Evolutionary conservation across 2,329 filamentous ascomycete genomes (phyloP).

Genomic region (Sporothrix mexicana): DNA sequence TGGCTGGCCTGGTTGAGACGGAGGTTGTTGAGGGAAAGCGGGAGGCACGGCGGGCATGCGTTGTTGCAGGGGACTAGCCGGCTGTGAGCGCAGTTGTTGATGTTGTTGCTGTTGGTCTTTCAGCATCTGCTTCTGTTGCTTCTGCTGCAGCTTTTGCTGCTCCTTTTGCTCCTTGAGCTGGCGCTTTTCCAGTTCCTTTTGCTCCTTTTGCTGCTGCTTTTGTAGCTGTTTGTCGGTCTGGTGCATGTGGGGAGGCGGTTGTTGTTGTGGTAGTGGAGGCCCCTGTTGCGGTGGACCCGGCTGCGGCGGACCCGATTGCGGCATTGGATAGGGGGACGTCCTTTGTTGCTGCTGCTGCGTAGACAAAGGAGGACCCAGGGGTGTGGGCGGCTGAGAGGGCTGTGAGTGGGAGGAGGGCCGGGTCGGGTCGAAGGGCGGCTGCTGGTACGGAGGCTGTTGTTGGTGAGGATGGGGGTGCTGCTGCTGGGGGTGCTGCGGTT

Average conservation of each 20-base stretch:
- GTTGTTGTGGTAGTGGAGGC: conserved; percentile 37
- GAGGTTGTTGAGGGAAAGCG: conserved; percentile 42
- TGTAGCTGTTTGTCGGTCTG: conserved; percentile 17
- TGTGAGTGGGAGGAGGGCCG: conserved; percentile 46
- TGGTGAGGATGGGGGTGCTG: conserved; percentile 25
- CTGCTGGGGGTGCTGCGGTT: conserved; percentile 3
- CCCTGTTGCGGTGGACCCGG: conserved; percentile 35
- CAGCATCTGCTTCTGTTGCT: conserved; percentile 23
- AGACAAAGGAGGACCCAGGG: conserved; percentile 57
- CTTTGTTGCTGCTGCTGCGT: conserved; percentile 15
- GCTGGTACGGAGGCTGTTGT: conserved; percentile 36
- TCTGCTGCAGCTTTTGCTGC: background rate
- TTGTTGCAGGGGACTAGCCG: conserved; percentile 66
- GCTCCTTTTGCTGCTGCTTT: conserved; percentile 36
- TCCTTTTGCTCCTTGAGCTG: conserved; percentile 22
- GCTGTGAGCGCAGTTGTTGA: conserved; percentile 52
- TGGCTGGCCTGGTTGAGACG: background rate
- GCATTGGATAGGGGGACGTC: conserved; percentile 34
- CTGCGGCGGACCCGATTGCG: conserved; percentile 31
- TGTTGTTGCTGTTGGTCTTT: conserved; percentile 32
- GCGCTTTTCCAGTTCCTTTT: background rate
- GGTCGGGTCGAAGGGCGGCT: conserved; percentile 49
- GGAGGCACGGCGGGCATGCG: conserved; percentile 42
- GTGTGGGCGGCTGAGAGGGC: conserved; percentile 60
- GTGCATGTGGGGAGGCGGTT: conserved; percentile 7